Percentiles rank a stretch among this genome's conserved stretches.
Conservation (phyloP, 495 filamentous ascomycete species). For the Hypoxylon rickii region DNA sequence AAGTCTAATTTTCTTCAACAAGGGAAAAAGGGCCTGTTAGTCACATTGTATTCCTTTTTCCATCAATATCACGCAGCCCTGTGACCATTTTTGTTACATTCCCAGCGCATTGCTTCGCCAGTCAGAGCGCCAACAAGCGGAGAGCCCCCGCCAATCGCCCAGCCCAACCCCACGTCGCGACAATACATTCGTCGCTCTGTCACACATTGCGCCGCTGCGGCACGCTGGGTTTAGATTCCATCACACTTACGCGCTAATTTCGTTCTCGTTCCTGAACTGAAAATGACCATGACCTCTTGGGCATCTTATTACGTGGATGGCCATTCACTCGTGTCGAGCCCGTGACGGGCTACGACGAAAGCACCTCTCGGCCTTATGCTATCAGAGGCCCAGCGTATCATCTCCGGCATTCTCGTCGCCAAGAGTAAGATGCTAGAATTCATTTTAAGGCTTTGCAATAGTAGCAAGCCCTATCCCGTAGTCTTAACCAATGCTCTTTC, state of each 20-base stretch:
- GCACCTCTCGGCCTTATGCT: too few species aligned
- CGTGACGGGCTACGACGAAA: conserved; percentile 14
- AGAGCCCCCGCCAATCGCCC: conserved; percentile 30
- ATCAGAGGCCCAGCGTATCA: too few species aligned
- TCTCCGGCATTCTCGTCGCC: neutral
- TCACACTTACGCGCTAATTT: conserved; percentile 13
- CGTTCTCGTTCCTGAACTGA: neutral
- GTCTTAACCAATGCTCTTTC: conserved; percentile 9
- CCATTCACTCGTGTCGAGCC: conserved; percentile 8
- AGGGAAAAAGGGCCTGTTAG: too few species aligned
- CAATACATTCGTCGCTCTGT: conserved; percentile 27
- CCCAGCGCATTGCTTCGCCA: conserved; percentile 21
- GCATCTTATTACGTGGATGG: conserved; percentile 27
- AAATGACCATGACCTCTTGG: neutral
- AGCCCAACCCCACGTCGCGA: conserved; percentile 28
- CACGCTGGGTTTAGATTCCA: conserved; percentile 17
- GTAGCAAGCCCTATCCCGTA: conserved; percentile 16
- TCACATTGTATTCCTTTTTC: conserved; percentile 20
- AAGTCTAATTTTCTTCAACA: too few species aligned
- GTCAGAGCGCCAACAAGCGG: conserved; percentile 31
- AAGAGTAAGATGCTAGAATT: conserved; percentile 8
- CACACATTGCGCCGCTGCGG: conserved; percentile 11
- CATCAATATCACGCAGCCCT: conserved; percentile 33
- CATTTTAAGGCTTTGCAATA: conserved; percentile 8
- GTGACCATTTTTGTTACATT: conserved; percentile 30